Evolutionary conservation across 1,284 basidiomycete genomes (phyloP), one percentile per base, ranked within the genome.

Genomic region (Papiliotrema nemorosa): DNA sequence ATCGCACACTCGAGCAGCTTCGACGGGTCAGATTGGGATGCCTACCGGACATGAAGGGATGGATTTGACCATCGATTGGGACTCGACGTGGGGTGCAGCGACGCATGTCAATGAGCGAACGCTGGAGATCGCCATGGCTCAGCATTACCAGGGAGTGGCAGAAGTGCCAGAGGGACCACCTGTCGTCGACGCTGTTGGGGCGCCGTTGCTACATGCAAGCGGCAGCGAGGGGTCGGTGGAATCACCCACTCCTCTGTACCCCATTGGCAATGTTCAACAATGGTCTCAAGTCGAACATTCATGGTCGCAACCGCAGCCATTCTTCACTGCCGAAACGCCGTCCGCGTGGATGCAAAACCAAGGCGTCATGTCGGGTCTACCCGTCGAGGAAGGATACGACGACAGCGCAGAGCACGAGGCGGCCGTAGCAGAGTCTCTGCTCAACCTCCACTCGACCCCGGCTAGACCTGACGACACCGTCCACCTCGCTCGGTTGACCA

Each of bases 371-470:
- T 31, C 29, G 29, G 29, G 9, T 31, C n/a, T n/a, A n/a, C n/a
- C n/a, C 43, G 10, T 14, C 34, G 27, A 47, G 37, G 35, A 10
- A 21, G 18, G 27, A 40, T n/a, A n/a, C n/a, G 45, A 47, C n/a
- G 18, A 12, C n/a, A 16, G 16, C 9, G 43, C 12, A 18, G 33
- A 10, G 22, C 3, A 25, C 41, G 35, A 27, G 24, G 31, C 14
- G 26, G 41, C 49, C 45, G 59, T 54, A 7, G 60, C 60, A 5
- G 55, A 62, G 38, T 53, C 55, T 16, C 43, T 62, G 21, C 52
- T 62, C 25, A 44, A 62, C 43, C 52, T 62, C 12, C 60, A 59
- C 18, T 58, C 58, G 13, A 55, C 55, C 6, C 60, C 60, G 3
- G 38, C 45, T 29, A 24, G 42, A 36, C 29, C 36, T 12, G 29